phyloP scores from a whole-genome alignment of 768 basidiomycete species.

The Boletus rubescentipes region DNA sequence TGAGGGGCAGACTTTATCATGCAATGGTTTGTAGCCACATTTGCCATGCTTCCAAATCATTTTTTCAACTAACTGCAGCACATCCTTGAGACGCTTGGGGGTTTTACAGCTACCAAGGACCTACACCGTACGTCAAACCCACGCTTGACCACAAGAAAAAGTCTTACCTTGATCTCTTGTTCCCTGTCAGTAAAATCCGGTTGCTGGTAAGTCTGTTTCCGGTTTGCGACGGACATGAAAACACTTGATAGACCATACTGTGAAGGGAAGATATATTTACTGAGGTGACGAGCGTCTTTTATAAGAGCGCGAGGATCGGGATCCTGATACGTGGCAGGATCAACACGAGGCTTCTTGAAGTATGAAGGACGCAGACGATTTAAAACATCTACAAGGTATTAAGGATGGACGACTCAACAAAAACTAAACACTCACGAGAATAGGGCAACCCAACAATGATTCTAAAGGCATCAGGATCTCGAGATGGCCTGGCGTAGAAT shows the following conservation, averaged over 20 bases:
- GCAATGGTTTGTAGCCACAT: slow-evolving; percentile 66
- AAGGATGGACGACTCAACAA: background rate
- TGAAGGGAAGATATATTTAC: slow-evolving; percentile 84
- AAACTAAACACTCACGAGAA: slow-evolving; percentile 48
- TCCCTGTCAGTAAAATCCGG: slow-evolving; percentile 63
- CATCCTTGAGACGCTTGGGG: slow-evolving; percentile 65
- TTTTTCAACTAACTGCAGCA: slow-evolving; percentile 54
- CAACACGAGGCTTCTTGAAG: slow-evolving; percentile 28
- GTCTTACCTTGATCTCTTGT: slow-evolving; percentile 61
- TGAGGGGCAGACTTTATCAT: slow-evolving; percentile 69
- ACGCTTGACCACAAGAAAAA: background rate
- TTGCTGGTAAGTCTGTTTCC: slow-evolving; percentile 34
- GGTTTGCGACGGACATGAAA: slow-evolving; percentile 39
- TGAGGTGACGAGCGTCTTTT: slow-evolving; percentile 57
- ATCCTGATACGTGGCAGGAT: slow-evolving; percentile 36
- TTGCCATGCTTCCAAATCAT: slow-evolving; percentile 66
- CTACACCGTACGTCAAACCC: slow-evolving; percentile 16
- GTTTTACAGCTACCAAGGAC: slow-evolving; percentile 57
- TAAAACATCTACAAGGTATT: slow-evolving; percentile 53
- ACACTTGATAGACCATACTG: slow-evolving; percentile 68
- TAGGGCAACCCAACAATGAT: slow-evolving; percentile 66
- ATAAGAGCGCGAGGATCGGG: slow-evolving; percentile 48
- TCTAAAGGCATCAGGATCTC: slow-evolving; percentile 46
- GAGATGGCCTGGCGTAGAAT: slow-evolving; percentile 65
- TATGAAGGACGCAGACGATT: slow-evolving; percentile 54